Conservation (phyloP, 176 grass and related monocot species). For the Carex kokanica region DNA sequence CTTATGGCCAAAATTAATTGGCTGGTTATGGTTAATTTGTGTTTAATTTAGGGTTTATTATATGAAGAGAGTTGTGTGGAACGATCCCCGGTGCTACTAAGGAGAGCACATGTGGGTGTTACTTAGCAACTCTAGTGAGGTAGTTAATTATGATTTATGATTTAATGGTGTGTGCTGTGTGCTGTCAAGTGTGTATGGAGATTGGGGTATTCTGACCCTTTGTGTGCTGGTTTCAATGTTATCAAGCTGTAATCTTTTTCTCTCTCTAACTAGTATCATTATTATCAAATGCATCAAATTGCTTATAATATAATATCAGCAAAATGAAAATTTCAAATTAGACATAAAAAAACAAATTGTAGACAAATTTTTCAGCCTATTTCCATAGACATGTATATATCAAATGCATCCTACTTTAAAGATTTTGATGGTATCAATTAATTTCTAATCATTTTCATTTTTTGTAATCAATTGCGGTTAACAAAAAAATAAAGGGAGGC, state of each 20-base stretch:
- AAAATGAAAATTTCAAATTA: no score
- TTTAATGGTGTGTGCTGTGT: background rate
- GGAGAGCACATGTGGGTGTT: slow-evolving; percentile 71
- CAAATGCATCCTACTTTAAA: no score
- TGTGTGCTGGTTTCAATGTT: slow-evolving; percentile 18
- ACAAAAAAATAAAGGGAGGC: no score
- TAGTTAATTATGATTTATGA: slow-evolving; percentile 3
- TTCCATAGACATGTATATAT: no score
- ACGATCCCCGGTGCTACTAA: slow-evolving; percentile 72
- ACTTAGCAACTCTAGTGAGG: slow-evolving; percentile 12
- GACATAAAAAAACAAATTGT: no score
- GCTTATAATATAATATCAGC: background rate
- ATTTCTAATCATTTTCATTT: no score
- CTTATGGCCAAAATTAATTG: slow-evolving; percentile 58
- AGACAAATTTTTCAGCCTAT: no score
- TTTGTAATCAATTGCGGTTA: no score
- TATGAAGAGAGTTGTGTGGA: background rate
- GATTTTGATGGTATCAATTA: no score
- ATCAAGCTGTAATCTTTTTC: slow-evolving; percentile 10
- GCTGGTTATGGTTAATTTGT: background rate
- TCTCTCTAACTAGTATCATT: background rate
- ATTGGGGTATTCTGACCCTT: slow-evolving; percentile 24
- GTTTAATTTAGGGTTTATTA: no score
- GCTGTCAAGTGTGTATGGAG: background rate
- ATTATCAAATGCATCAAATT: background rate